Evolutionary conservation across 2,329 filamentous ascomycete genomes (phyloP), one percentile per base, ranked within the genome.

Genomic region (Penicillium sp.): DNA sequence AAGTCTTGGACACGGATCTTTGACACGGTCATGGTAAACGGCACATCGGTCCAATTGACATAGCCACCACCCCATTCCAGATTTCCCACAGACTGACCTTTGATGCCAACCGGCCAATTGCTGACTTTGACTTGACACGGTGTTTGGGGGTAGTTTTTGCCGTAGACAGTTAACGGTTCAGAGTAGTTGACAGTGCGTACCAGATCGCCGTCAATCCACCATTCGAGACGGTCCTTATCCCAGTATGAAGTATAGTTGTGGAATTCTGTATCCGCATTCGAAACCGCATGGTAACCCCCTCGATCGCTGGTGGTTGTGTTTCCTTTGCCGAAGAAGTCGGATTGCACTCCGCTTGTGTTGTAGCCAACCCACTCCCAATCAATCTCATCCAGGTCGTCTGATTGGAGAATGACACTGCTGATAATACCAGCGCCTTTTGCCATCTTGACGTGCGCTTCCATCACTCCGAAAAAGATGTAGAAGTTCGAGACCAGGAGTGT

Each of bases 271-370:
- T 76, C 73, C 54, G 88, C 92, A 67, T 83, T 76, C 57, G 77
- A 60, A 67, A 86, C 77, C 3, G 84, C 76, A 74, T 95, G 90
- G 70, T 90, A 89, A 51, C 88, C 87, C 58, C 90, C 93, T 52
- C 92, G 88, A 74, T 93, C 89, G 77, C 92, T 95, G 3, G 84
- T 82, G 0, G 67, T 66, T 0, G 88, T 90, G 62, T 89, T 82
- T 50, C 93, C 93, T 76, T 97, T 96, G 73, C 92, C 90, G 66
- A 96, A 99, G 78, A 95, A 97, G 76, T 97, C 97, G 63, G 88
- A 89, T 74, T 97, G 93, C 14, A 75, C 72, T 31, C 60, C 53
- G 34, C 55, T 64, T 14, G 65, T 67, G 55, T 74, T 71, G 45
- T 68, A 69, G 24, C 74, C 74, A 22, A 74, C 62, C 71, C 71